phyloP scores from a whole-genome alignment of 768 basidiomycete species.

The Pleurotus djamor region DNA sequence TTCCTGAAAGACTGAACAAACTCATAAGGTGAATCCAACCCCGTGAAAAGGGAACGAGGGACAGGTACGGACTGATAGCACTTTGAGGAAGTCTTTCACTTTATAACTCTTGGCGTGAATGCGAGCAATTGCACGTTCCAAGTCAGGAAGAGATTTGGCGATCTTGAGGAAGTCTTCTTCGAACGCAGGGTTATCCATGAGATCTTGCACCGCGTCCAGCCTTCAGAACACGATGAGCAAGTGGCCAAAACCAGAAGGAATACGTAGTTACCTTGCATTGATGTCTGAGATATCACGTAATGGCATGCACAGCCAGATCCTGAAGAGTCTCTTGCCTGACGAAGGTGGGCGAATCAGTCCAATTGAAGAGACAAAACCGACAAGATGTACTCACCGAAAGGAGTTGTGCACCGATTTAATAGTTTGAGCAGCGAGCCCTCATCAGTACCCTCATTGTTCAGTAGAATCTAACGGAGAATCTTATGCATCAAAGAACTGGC shows the following conservation, averaged over 20 bases:
- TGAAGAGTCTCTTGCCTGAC: constrained; percentile 89
- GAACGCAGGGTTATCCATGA: constrained; percentile 78
- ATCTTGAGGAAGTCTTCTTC: constrained; percentile 72
- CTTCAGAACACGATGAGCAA: constrained; percentile 34
- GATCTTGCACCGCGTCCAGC: constrained; percentile 91
- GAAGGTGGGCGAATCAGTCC: constrained; percentile 7
- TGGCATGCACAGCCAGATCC: constrained; percentile 96
- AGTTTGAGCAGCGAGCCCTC: constrained; percentile 88
- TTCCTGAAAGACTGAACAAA: constrained; percentile 65
- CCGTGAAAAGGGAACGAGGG: constrained; percentile 10
- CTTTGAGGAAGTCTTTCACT: constrained; percentile 84
- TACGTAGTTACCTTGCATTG: constrained; percentile 69
- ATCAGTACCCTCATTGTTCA: constrained; percentile 92
- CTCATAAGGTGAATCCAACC: neutral
- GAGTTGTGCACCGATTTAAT: constrained; percentile 82
- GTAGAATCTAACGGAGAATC: constrained; percentile 52
- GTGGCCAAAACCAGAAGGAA: neutral
- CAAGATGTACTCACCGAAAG: constrained; percentile 64
- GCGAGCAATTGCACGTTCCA: constrained; percentile 92
- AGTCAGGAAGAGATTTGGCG: constrained; percentile 83
- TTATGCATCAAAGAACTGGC: neutral
- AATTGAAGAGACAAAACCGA: constrained; percentile 3
- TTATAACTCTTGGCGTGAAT: constrained; percentile 92
- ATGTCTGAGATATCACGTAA: constrained; percentile 80
- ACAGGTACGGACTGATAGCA: constrained; percentile 53